phyloP scores from a whole-genome alignment of 331 rosid genomes.

The Quercus lobata region DNA sequence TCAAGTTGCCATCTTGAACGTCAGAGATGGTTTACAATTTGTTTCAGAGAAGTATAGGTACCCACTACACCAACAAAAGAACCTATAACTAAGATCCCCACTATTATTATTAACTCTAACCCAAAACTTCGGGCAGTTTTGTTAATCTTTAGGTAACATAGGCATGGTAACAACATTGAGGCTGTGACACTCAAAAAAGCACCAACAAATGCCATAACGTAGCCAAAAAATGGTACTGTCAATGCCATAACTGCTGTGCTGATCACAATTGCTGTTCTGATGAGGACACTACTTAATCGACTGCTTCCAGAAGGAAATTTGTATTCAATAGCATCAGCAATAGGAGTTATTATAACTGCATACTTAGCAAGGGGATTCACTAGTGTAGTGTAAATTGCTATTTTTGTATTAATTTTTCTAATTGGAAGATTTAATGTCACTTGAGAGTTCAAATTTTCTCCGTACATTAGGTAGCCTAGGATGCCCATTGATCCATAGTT shows the following conservation, averaged over 20 bases:
- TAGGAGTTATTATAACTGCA: slow-evolving; percentile 50
- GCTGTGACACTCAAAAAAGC: slow-evolving; percentile 44
- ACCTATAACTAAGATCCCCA: slow-evolving; percentile 39
- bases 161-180: slow-evolving; percentile 55
- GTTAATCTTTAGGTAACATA: slow-evolving; percentile 63
- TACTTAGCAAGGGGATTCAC: slow-evolving; percentile 69
- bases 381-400: slow-evolving; percentile 60
- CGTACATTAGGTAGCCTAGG: slow-evolving; percentile 66
- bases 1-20: not conserved
- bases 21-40: slow-evolving; percentile 37
- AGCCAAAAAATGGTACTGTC: slow-evolving; percentile 52
- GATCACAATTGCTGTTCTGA: slow-evolving; percentile 47
- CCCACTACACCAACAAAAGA: slow-evolving; percentile 37
- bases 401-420: slow-evolving; percentile 31
- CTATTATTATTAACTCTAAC: slow-evolving; percentile 34
- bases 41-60: slow-evolving; percentile 40
- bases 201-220: slow-evolving; percentile 65
- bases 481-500: slow-evolving; percentile 51
- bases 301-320: slow-evolving; percentile 12
- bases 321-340: slow-evolving; percentile 58
- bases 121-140: slow-evolving; percentile 34
- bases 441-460: slow-evolving; percentile 44
- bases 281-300: slow-evolving; percentile 20
- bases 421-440: slow-evolving; percentile 61
- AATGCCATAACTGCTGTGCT: slow-evolving; percentile 49